These are phyloP conservation scores for Aspergillus hortae DNA, from an alignment of 2,329 filamentous ascomycete species.

Conservation along the genomic window DNA sequence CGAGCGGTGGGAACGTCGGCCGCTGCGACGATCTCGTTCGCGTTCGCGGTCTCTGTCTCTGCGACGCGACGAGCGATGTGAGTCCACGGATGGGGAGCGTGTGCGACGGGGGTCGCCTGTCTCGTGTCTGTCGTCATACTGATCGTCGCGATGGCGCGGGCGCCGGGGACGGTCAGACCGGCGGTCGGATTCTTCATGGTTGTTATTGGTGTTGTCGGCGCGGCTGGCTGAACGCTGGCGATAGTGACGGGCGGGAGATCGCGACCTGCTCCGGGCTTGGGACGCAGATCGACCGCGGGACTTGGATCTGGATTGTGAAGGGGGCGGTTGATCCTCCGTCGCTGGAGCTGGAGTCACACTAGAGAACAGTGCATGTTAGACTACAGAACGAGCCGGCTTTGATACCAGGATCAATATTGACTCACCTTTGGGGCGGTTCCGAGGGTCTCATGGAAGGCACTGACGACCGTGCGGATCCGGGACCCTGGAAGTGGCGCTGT, in stretches of 20 bases:
- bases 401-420: background rate
- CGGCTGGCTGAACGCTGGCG: conserved; percentile 47
- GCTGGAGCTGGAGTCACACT: conserved; percentile 27
- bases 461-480: conserved; percentile 29
- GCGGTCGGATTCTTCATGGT: conserved; percentile 34
- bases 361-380: conserved; percentile 13
- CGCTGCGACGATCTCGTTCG: conserved; percentile 42
- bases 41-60: conserved; percentile 59
- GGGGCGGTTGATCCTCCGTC: conserved; percentile 30
- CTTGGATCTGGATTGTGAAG: conserved; percentile 26
- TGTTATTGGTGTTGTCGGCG: conserved; percentile 16
- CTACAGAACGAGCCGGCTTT: background rate
- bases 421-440: conserved; percentile 30
- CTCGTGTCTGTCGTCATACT: conserved; percentile 42
- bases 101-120: conserved; percentile 51
- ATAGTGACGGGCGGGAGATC: conserved; percentile 42
- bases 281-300: conserved; percentile 26
- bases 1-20: conserved; percentile 47
- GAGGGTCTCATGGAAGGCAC: conserved; percentile 16
- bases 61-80: conserved; percentile 56
- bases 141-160: conserved; percentile 34
- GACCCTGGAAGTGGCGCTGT: conserved; percentile 49
- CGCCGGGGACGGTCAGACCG: conserved; percentile 21
- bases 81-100: conserved; percentile 62
- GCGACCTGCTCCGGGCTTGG: conserved; percentile 27